Conservation (phyloP, 2,329 filamentous ascomycete species). For the Botrytis elliptica region DNA sequence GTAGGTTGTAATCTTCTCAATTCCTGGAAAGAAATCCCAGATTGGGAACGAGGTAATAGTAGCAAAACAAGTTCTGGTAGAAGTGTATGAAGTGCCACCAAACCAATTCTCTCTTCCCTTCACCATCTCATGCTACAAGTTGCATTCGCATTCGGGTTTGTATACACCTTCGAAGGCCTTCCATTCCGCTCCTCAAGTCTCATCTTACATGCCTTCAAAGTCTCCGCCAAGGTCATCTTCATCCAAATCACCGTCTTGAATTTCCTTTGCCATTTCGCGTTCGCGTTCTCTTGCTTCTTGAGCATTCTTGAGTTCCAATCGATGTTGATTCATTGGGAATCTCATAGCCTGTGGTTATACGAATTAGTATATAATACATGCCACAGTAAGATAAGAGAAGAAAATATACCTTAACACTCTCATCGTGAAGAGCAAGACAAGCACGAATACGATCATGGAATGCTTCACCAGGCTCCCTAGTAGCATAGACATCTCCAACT, state of each 20-base stretch:
- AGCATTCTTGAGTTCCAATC: constrained; percentile 94
- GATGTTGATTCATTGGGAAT: constrained; percentile 99
- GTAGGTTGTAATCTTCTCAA: not conserved
- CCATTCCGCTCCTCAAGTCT: not conserved
- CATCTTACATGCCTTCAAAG: constrained; percentile 85
- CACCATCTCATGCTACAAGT: constrained; percentile 1
- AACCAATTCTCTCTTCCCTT: constrained; percentile 24
- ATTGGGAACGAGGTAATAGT: constrained; percentile 18
- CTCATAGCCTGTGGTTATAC: constrained; percentile 73
- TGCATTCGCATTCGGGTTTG: constrained; percentile 13
- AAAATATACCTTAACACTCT: constrained; percentile 85
- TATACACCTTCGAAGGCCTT: constrained; percentile 13
- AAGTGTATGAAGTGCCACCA: constrained; percentile 35
- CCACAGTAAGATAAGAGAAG: not conserved
- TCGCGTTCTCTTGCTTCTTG: constrained; percentile 97
- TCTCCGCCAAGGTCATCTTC: constrained; percentile 95
- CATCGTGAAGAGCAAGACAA: constrained; percentile 88
- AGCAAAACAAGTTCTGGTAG: constrained; percentile 34
- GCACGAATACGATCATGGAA: constrained; percentile 97
- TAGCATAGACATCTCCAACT: constrained; percentile 92
- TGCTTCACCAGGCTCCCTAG: constrained; percentile 89
- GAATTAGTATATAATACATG: constrained; percentile 9
- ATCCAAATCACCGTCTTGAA: constrained; percentile 94
- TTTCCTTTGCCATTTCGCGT: constrained; percentile 97
- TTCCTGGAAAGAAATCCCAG: not conserved